phyloP scores from a whole-genome alignment of 2,329 filamentous ascomycete genomes.

The Alternaria arbusti region DNA sequence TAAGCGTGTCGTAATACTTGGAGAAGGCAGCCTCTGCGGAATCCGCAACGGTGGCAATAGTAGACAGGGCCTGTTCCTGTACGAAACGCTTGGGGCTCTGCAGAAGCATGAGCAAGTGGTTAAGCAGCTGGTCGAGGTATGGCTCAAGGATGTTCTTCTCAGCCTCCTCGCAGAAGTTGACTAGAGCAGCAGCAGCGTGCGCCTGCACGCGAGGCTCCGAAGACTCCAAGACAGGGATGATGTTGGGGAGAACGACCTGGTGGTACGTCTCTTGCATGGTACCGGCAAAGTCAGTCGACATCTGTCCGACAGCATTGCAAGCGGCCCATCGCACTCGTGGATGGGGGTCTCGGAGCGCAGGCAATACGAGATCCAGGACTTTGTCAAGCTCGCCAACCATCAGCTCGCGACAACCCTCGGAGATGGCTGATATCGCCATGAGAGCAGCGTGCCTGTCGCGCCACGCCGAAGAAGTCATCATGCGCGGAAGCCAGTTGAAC shows the following conservation, averaged over 20 bases:
- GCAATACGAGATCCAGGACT: slow-evolving; percentile 92
- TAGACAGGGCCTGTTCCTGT: slow-evolving; percentile 95
- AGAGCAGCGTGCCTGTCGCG: slow-evolving; percentile 93
- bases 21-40: slow-evolving; percentile 93
- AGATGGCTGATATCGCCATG: slow-evolving; percentile 99
- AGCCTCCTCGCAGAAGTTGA: slow-evolving; percentile 99
- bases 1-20: slow-evolving; percentile 93
- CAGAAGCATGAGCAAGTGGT: slow-evolving; percentile 83
- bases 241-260: slow-evolving; percentile 82
- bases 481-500: slow-evolving; percentile 94
- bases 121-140: slow-evolving; percentile 87
- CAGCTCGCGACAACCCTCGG: slow-evolving; percentile 91
- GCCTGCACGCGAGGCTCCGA: slow-evolving; percentile 93
- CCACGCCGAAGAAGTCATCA: slow-evolving; percentile 97
- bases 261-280: slow-evolving; percentile 98
- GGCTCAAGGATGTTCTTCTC: slow-evolving; percentile 91
- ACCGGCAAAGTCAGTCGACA: slow-evolving; percentile 98
- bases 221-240: slow-evolving; percentile 90
- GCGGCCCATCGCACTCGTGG: slow-evolving; percentile 96
- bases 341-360: slow-evolving; percentile 86
- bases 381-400: slow-evolving; percentile 96
- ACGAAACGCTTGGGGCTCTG: slow-evolving; percentile 95
- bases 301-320: slow-evolving; percentile 98
- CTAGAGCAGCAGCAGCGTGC: slow-evolving; percentile 94
- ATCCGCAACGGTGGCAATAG: slow-evolving; percentile 98